A percentile compares a stretch with the other conserved stretches of the same genome.
phyloP scores from a whole-genome alignment of 352 stramenopile species.

The Globisporangium rhizosaccharum region DNA sequence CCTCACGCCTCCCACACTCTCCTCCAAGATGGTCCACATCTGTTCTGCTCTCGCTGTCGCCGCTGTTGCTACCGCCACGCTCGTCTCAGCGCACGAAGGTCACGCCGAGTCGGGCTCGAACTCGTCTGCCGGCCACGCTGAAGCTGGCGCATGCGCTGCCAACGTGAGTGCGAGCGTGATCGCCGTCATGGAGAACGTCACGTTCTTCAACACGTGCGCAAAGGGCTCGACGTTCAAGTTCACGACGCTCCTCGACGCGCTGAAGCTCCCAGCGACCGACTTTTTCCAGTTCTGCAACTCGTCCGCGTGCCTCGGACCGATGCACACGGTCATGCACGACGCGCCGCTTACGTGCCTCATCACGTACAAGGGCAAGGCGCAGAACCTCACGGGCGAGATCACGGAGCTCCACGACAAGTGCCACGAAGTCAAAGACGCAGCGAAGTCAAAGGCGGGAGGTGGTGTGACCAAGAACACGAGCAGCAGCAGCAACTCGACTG shows the following conservation, averaged over 20 bases:
- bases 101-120: conserved; percentile 4
- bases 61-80: conserved; percentile 10
- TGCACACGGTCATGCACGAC: conserved; percentile 43
- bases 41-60: conserved; percentile 17
- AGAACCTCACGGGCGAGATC: conserved; percentile 38
- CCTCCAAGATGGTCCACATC: conserved; percentile 14
- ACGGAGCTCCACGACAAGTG: conserved; percentile 42
- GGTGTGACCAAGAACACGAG: not conserved
- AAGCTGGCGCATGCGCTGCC: conserved; percentile 20
- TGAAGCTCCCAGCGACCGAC: conserved; percentile 36
- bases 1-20: conserved; percentile 13
- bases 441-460: conserved; percentile 1
- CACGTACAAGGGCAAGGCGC: conserved; percentile 29
- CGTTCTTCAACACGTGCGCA: conserved; percentile 48
- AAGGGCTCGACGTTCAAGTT: conserved; percentile 42
- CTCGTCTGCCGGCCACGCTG: not conserved
- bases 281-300: conserved; percentile 57
- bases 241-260: conserved; percentile 35
- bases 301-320: conserved; percentile 40
- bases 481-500: too few species aligned
- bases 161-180: conserved; percentile 30
- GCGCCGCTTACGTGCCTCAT: conserved; percentile 38
- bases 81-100: conserved; percentile 9
- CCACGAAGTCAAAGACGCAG: conserved; percentile 23
- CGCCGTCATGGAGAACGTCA: conserved; percentile 36